Conservation (phyloP, 192 early-diverging fungal species). For the Backusella mclennaniae region DNA sequence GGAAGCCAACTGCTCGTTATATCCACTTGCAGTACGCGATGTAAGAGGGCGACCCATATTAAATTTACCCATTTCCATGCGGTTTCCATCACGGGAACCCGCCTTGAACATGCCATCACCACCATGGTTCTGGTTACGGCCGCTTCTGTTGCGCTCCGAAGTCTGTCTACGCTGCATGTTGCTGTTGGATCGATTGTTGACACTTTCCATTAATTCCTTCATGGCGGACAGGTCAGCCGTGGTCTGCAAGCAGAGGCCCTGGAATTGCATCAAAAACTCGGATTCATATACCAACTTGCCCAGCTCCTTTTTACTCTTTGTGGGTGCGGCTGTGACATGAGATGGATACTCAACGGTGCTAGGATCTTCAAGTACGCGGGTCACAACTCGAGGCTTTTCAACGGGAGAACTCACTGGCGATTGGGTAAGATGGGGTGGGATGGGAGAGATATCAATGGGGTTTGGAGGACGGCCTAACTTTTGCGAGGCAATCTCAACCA, state of each 20-base stretch:
- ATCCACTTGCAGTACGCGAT: conserved; percentile 41
- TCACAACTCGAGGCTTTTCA: background rate
- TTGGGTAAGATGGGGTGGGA: conserved; percentile 39
- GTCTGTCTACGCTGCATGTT: conserved; percentile 20
- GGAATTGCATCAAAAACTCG: conserved; percentile 82
- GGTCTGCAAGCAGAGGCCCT: conserved; percentile 57
- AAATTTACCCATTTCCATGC: conserved; percentile 41
- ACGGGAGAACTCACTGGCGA: conserved; percentile 37
- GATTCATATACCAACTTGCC: conserved; percentile 67
- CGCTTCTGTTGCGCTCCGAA: conserved; percentile 27
- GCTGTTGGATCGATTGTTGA: conserved; percentile 5
- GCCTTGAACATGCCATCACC: conserved; percentile 31
- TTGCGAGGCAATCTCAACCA: conserved; percentile 17
- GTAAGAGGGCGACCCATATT: conserved; percentile 39
- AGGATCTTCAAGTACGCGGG: conserved; percentile 43
- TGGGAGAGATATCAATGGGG: conserved; percentile 13
- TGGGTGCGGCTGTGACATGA: conserved; percentile 49
- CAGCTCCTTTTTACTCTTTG: conserved; percentile 36
- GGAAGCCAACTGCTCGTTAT: background rate
- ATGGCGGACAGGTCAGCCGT: conserved; percentile 57
- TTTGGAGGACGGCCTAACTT: conserved; percentile 21
- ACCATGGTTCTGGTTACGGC: conserved; percentile 17
- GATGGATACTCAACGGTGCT: conserved; percentile 43
- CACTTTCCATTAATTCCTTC: conserved; percentile 42
- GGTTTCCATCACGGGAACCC: conserved; percentile 23